Evolutionary conservation across 208 protist species (phyloP), one percentile per base, ranked within the genome.

Genomic region (Naegleria fowleri): DNA sequence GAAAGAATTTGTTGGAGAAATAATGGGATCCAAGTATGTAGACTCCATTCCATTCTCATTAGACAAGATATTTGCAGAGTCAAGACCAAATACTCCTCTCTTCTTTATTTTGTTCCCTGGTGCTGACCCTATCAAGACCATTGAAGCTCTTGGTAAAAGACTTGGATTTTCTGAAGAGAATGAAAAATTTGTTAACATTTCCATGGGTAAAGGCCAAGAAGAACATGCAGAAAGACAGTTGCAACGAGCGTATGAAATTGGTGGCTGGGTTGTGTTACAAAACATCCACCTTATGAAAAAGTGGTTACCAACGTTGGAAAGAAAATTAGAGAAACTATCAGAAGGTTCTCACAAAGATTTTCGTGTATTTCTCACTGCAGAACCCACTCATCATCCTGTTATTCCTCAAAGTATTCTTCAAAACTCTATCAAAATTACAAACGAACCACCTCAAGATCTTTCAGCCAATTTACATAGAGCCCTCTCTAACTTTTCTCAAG

Each of bases 101-200:
- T 97, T 98, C 94, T 98, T 98, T 92, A 96, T 98, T 40, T 93
- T 98, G 43, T 98, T 95, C 52, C 94, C 96, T 86, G 97, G 97
- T 86, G 94, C 95, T 33, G 96, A 98, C 91, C 96, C 96, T 15
- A 91, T 98, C 76, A 96, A 96, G 84, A 90, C 95, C 38, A 92
- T 97, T 55, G 94, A 97, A 79, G 58, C 51, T 13, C 91, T 97
- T 9, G 96, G 95, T 36, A 85, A 92, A 29, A 94, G 95, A 89
- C 16, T 94, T 33, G 95, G 94, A 19, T 95, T 95, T 58, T 93
- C 93, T n/a, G 91, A 93, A 36, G 93, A 94, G 76, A 94, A 92
- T 25, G 95, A 95, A 79, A 97, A 96, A 33, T 94, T 97, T 88
- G 84, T 91, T 40, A 75, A 92, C 16, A 92, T 98, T 40, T 96